Percentiles rank a stretch among this genome's conserved stretches.
These are phyloP conservation scores for Priceomyces melissophilus DNA, from an alignment of 805 yeast genomes.

Conservation along the genomic window DNA sequence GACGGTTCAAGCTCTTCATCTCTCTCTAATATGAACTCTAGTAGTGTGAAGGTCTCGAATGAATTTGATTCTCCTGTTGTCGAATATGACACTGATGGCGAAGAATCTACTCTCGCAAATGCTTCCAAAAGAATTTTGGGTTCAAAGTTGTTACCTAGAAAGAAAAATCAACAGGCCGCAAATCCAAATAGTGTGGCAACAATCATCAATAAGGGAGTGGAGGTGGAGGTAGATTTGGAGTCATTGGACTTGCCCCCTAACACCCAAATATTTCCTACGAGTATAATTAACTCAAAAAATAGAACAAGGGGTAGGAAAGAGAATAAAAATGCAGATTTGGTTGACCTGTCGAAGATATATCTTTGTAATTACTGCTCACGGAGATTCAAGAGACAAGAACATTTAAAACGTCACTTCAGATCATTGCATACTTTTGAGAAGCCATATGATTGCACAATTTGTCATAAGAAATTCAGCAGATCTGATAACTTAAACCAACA, in stretches of 20 bases:
- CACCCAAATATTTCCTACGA: conserved; percentile 35
- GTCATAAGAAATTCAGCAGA: conserved; percentile 58
- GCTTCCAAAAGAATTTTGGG: conserved; percentile 41
- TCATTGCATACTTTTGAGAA: conserved; percentile 71
- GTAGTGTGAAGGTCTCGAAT: too few species aligned
- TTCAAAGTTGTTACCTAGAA: conserved; percentile 31
- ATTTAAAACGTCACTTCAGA: conserved; percentile 68
- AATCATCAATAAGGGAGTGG: conserved; percentile 24
- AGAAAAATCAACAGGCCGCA: conserved; percentile 14
- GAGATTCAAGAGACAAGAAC: conserved; percentile 71
- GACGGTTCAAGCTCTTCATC: too few species aligned
- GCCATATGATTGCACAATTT: conserved; percentile 60
- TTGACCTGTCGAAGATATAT: conserved; percentile 51
- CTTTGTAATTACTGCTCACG: conserved; percentile 64
- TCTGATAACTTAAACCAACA: conserved; percentile 60
- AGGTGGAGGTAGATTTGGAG: conserved; percentile 38
- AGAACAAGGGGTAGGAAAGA: conserved; percentile 65
- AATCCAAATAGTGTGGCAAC: conserved; percentile 6
- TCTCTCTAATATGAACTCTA: too few species aligned
- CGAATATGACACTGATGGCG: not conserved
- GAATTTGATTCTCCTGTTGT: conserved; percentile 1
- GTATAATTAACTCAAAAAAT: conserved; percentile 27
- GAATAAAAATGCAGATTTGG: conserved; percentile 51
- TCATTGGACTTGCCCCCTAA: conserved; percentile 39
- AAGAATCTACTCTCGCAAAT: conserved; percentile 20